Base-by-base conservation (phyloP, 2,329 filamentous ascomycete species). In the Neonectria hederae region DNA sequence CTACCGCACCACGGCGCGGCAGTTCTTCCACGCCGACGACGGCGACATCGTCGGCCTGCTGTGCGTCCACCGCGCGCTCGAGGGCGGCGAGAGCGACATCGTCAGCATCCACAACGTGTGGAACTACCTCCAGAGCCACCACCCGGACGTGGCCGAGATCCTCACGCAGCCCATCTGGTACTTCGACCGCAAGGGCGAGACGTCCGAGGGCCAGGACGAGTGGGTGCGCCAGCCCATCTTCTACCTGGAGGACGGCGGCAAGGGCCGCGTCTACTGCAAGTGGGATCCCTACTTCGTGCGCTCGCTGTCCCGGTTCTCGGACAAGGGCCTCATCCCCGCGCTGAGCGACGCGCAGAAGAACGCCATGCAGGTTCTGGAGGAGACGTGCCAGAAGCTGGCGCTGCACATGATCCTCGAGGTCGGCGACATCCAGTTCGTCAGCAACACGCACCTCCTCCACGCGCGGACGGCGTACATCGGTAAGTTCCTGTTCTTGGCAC, bases 281-380 rank as follows among this genome's bases (percentile, higher is more conserved):
- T 97, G 91, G 89, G 94, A 97, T 75, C 94, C 94, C 1, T 97
- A 97, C 84, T 97, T 91, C 77, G 88, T 97, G 64, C 88, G 88
- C 67, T 93, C 90, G 9, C 83, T 97, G 8, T 84, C 82, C 21
- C 87, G 93, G 28, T 96, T 95, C 82, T 92, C 88, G 0, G 88
- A 93, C 74, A 78, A 80, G 19, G 93, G 92, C 2, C 76, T 92
- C 49, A 90, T 97, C 65, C 93, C 93, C 6, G 81, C 90, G 0
- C 82, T 97, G 40, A 92, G 89, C 7, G 78, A 83, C 0, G 90
- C 85, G 62, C 93, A 97, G 79, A 71, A 84, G 57, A 87, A 89
- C 63, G 93, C 93, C 46, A 83, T 95, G 1, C 84, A 60, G 8
- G 62, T 77, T 2, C 58, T 78, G 1, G 94, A 97, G 76, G 88